Evolutionary conservation across 2,329 filamentous ascomycete species (phyloP).

Genomic region (Scedosporium aurantiacum): DNA sequence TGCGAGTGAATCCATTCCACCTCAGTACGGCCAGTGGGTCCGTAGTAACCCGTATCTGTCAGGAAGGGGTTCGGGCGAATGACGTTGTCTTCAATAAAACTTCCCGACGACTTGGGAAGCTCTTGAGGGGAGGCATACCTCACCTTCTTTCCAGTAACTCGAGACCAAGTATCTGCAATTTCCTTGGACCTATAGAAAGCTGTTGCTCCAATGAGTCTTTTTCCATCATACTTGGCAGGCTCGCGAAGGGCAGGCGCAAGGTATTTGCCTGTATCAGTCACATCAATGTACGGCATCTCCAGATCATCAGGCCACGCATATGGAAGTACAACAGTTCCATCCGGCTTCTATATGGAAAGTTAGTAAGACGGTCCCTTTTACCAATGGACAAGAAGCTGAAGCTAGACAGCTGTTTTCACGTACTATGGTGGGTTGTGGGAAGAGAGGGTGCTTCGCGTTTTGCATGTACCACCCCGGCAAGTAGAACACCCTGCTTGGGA

Average conservation of each 20-base stretch:
- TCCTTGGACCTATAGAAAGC: not conserved
- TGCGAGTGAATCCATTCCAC: not conserved
- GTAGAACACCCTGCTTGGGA: conserved; percentile 30
- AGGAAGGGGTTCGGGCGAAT: not conserved
- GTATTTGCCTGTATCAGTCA: not conserved
- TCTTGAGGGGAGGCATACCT: not conserved
- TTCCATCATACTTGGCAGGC: not conserved
- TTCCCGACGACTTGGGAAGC: not conserved
- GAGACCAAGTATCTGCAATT: not conserved
- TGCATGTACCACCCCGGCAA: conserved; percentile 31
- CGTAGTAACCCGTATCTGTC: not conserved
- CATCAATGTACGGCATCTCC: not conserved
- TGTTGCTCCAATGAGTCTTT: not conserved
- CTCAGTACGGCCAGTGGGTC: not conserved
- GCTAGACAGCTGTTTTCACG: too few relatives aligned
- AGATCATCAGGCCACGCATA: not conserved
- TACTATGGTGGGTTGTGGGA: not conserved
- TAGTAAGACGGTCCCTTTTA: too few relatives aligned
- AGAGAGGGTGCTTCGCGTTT: conserved; percentile 15
- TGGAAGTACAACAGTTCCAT: not conserved
- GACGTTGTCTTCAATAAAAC: not conserved
- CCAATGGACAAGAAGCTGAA: too few relatives aligned
- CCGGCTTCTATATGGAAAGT: not conserved
- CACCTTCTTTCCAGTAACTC: not conserved
- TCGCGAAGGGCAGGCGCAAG: not conserved